Evolutionary conservation across 148 eudicot genomes (phyloP).

Genomic region (Chenopodium quinoa): DNA sequence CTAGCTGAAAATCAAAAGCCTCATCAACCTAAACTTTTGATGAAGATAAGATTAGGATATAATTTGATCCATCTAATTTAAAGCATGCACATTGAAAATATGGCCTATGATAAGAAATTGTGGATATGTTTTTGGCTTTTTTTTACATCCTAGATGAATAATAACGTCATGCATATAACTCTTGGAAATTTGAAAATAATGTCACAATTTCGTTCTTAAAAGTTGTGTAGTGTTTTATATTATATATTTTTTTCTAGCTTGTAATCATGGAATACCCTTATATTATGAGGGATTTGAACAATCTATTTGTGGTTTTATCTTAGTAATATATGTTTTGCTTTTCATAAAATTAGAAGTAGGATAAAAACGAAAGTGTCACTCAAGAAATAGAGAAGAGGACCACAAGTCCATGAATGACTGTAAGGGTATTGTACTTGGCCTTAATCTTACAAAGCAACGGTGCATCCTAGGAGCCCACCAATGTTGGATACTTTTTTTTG

Average conservation of each 20-base stretch:
- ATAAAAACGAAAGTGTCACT: not conserved
- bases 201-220: not conserved
- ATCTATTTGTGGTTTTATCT: too few species aligned
- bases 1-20: not conserved
- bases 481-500: constrained; percentile 7
- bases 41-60: constrained; percentile 1
- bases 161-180: too few species aligned
- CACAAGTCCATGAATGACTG: constrained; percentile 6
- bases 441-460: not conserved
- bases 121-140: too few species aligned
- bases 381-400: not conserved
- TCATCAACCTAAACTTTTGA: not conserved
- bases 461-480: constrained; percentile 17
- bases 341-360: too few species aligned
- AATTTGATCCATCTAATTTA: not conserved
- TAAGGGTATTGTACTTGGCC: not conserved
- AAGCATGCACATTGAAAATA: not conserved
- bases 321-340: too few species aligned
- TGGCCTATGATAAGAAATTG: not conserved
- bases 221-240: too few species aligned
- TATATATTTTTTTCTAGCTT: too few species aligned
- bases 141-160: too few species aligned
- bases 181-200: not conserved
- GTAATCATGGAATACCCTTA: too few species aligned
- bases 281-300: too few species aligned